These are phyloP conservation scores for Ophiostoma triangulosporum DNA, from an alignment of 2,329 filamentous ascomycete species.

Conservation along the genomic window DNA sequence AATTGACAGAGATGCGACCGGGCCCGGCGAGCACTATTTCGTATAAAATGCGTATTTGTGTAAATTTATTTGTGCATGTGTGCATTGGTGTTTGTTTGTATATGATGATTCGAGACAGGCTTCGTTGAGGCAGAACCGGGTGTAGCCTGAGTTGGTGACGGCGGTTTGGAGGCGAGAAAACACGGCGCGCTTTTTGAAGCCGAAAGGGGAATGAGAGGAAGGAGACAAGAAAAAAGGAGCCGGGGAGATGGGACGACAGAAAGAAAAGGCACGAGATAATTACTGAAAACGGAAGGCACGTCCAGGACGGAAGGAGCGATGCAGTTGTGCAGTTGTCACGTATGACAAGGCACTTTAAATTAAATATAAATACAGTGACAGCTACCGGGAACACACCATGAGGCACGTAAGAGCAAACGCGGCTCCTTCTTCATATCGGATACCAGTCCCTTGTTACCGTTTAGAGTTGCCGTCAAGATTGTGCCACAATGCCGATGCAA, in stretches of 20 bases:
- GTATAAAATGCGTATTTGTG: background rate
- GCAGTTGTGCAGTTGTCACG: background rate
- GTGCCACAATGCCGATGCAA: background rate
- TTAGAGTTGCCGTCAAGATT: background rate
- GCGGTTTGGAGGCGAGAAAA: background rate
- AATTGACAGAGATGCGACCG: background rate
- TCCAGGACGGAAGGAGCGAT: background rate
- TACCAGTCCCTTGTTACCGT: background rate
- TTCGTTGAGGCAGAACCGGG: no score
- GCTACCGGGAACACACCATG: background rate
- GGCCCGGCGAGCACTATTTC: background rate
- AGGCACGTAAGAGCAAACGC: background rate
- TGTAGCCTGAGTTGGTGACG: background rate
- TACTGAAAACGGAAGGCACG: background rate
- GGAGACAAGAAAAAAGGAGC: background rate
- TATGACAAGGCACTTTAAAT: background rate
- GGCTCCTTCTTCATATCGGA: no score
- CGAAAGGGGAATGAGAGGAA: background rate
- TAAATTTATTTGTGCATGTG: background rate
- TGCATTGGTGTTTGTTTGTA: background rate
- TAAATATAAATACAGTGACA: background rate
- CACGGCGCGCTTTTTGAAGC: no score
- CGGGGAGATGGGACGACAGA: background rate
- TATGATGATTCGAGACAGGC: no score
- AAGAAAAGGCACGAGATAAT: background rate